Base-by-base conservation (phyloP, 2,329 filamentous ascomycete species). In the Fusarium sterilihyphosum region DNA sequence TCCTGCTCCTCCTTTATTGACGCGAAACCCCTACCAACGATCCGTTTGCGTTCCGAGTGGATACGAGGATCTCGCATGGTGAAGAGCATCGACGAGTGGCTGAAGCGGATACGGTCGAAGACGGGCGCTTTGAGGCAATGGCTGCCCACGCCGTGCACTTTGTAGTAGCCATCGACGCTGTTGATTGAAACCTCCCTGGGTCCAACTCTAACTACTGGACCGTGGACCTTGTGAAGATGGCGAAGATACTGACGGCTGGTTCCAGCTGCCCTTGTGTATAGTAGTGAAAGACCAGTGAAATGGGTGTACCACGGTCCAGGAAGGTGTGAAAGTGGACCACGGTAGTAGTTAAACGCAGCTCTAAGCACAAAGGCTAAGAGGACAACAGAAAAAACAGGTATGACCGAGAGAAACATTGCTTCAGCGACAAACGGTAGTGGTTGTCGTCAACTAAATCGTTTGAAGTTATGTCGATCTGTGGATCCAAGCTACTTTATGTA, bases 151-250 rank as follows among this genome's bases (percentile, higher is more conserved):
- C 65, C 65, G 3, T 68, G 65, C 1, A 68, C 40, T 22, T 68
- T 68, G 46, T 68, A 68, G 14, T 68, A 68, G 3, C 63, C 40
- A 53, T 67, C 65, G 3, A 68, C 33, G 22, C 65, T 68, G 9
- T 68, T 68, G 14, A 68, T 24, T 0, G 65, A 68, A 2, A 68
- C 53, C 5, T 68, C 65, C 2, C 29, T 41, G 0, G 65, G 65
- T 3, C 65, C 65, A 2, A 67, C 46, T 8, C 65, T 47, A 0
- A 67, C 46, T 4, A 68, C 65, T 3, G 65, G 53, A 4, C 65
- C 65, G 1, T 68, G 22, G 1, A 5, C 9, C 3, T 43, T 53
- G 22, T 68, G 65, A 11, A 61, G 20, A 17, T 29, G n/a, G 6
- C 64, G 63, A n/a, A 68, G 53, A 37, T 68, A 29, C 3, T 41